Base-by-base conservation (phyloP, 2,329 filamentous ascomycete species). In the Nemania bipapillata region DNA sequence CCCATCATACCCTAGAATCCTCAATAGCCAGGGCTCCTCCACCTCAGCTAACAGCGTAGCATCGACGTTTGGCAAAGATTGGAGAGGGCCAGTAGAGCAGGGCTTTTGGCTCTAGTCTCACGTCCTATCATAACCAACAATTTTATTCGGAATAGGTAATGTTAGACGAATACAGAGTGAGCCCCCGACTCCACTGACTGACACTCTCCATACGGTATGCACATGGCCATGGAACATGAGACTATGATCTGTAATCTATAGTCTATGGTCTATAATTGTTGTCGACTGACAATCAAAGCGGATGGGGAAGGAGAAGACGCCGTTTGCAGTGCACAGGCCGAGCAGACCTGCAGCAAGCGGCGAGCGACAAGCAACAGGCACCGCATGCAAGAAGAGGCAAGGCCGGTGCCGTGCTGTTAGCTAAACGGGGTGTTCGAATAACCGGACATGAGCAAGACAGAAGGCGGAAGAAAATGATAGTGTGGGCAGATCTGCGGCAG, bases 91-190 rank as follows among this genome's bases (percentile, higher is more conserved):
- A 30, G 42, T 2, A 58, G 20, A 17, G 22, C 45, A 58, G 57
- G 52, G 66, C 55, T 40, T 42, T 15, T 24, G 26, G 40, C 37
- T 52, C 62, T 20, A 24, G 17, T 40, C 53, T 45, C 24, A 20
- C 22, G 28, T 12, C 70, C 65, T 69, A 72, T 72, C 50, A 72
- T 49, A 45, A 42, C 30, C 20, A 49, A 49, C n/a, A 37, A 17
- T 56, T 20, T 28, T 50, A 59, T 61, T 63, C 53, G 35, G 53
- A 70, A 70, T 24, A 54, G 63, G 70, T 4, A 70, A 66, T 66
- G 15, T 63, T 70, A 72, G 59, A 70, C 70, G 70, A 70, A 35
- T 45, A 8, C 22, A 61, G 62, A 49, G 15, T 49, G 56, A 58
- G 37, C 17, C 30, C 55, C 32, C 56, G 20, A 20, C 52, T 63